Conservation (phyloP, 768 basidiomycete genomes). For the Lactarius evosmus region DNA sequence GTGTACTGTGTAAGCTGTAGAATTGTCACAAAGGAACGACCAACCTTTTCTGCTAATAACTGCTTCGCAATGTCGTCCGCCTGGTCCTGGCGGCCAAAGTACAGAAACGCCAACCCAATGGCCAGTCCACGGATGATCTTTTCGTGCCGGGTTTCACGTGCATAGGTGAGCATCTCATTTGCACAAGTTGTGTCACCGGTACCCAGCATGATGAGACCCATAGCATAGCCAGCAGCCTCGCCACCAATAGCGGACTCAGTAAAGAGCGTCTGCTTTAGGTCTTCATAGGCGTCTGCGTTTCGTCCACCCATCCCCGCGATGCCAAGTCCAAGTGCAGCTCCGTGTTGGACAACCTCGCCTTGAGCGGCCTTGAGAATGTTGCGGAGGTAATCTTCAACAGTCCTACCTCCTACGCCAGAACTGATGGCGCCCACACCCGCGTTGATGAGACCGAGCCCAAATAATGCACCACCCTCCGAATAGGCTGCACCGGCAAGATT, state of each 20-base stretch:
- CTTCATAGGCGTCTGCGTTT: conserved; percentile 86
- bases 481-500: conserved; percentile 76
- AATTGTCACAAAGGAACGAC: conserved; percentile 11
- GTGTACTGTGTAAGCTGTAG: conserved; percentile 20
- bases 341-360: conserved; percentile 92
- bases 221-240: conserved; percentile 93
- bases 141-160: conserved; percentile 96
- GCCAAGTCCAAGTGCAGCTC: conserved; percentile 95
- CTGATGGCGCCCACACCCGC: conserved; percentile 66
- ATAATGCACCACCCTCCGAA: conserved; percentile 95
- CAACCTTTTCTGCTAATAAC: conserved; percentile 83
- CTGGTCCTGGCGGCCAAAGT: conserved; percentile 89
- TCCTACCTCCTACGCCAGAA: conserved; percentile 42
- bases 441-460: conserved; percentile 92
- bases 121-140: conserved; percentile 98
- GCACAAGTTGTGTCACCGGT: conserved; percentile 75
- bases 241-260: conserved; percentile 94
- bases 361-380: conserved; percentile 72
- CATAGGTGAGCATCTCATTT: conserved; percentile 94
- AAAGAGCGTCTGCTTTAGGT: conserved; percentile 84
- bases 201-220: conserved; percentile 99
- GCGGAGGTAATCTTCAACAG: conserved; percentile 73
- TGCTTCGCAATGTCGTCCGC: conserved; percentile 80
- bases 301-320: conserved; percentile 93
- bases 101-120: conserved; percentile 88